phyloP scores from a whole-genome alignment of 2,329 filamentous ascomycete species.

The Phyllachora maydis region DNA sequence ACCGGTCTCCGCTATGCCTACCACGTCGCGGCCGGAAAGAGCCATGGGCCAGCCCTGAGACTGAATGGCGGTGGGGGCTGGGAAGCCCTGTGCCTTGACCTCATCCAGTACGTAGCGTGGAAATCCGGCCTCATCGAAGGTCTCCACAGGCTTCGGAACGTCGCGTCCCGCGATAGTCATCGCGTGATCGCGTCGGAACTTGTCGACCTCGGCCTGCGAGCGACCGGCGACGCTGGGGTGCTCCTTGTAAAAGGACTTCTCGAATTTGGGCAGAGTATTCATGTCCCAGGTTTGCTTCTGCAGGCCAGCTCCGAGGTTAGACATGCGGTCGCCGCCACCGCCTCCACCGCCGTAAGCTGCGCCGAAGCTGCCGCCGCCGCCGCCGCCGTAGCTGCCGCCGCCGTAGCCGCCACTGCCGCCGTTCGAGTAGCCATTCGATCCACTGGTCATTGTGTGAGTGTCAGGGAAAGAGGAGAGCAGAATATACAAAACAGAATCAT shows the following conservation, averaged over 20 bases:
- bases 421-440: slow-evolving; percentile 12
- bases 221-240: slow-evolving; percentile 58
- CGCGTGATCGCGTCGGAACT: slow-evolving; percentile 67
- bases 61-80: slow-evolving; percentile 85
- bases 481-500: background rate
- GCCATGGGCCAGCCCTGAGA: slow-evolving; percentile 99
- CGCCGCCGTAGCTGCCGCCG: slow-evolving; percentile 15
- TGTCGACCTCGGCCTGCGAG: slow-evolving; percentile 60
- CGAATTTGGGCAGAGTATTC: slow-evolving; percentile 72
- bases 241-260: slow-evolving; percentile 99
- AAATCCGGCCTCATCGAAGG: slow-evolving; percentile 94
- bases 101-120: slow-evolving; percentile 94
- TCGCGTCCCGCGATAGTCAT: slow-evolving; percentile 66
- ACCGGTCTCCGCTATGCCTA: slow-evolving; percentile 97
- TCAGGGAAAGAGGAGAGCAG: slow-evolving; percentile 3
- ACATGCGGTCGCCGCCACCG: slow-evolving; percentile 84
- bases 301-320: slow-evolving; percentile 66
- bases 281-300: slow-evolving; percentile 83
- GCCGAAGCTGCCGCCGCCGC: slow-evolving; percentile 15
- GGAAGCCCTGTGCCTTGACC: slow-evolving; percentile 95
- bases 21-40: slow-evolving; percentile 89
- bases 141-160: slow-evolving; percentile 86
- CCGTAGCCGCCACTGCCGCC: slow-evolving; percentile 18
- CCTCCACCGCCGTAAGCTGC: slow-evolving; percentile 22
- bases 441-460: slow-evolving; percentile 3